phyloP scores from a whole-genome alignment of 768 basidiomycete species.

The Agaricus blazei region DNA sequence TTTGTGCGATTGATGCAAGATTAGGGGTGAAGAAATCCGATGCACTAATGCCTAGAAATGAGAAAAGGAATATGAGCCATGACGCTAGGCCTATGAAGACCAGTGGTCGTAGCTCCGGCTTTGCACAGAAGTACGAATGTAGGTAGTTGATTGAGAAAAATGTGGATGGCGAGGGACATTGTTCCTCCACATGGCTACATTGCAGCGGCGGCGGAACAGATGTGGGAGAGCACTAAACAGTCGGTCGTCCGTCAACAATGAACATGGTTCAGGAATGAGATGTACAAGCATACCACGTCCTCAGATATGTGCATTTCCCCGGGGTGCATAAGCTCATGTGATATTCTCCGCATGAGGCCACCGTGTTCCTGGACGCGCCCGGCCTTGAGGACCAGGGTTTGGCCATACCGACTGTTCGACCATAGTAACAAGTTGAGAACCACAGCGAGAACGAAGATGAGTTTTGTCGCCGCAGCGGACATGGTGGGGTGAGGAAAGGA shows the following conservation, averaged over 20 bases:
- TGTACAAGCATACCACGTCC: conserved; percentile 5
- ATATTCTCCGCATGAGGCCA: conserved; percentile 39
- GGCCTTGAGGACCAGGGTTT: conserved; percentile 20
- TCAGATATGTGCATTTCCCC: conserved; percentile 14
- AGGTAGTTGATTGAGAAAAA: conserved; percentile 71
- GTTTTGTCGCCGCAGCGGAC: conserved; percentile 41
- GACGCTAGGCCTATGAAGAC: conserved; percentile 59
- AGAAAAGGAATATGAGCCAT: conserved; percentile 92
- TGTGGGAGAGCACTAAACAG: conserved; percentile 60
- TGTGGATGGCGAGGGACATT: conserved; percentile 57
- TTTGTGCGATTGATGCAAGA: conserved; percentile 80
- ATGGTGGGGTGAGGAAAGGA: conserved; percentile 27
- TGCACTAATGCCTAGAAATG: conserved; percentile 90
- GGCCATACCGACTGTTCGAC: conserved; percentile 54
- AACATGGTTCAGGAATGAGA: neutral
- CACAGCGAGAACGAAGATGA: conserved; percentile 48
- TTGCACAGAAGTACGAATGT: conserved; percentile 65
- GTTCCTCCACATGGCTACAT: conserved; percentile 55
- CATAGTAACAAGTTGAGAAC: conserved; percentile 57
- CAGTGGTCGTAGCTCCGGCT: conserved; percentile 47
- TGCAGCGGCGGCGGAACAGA: conserved; percentile 48
- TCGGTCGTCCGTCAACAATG: neutral
- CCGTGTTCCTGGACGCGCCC: conserved; percentile 18
- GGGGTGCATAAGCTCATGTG: conserved; percentile 28
- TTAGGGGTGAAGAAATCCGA: conserved; percentile 99